Conservation (phyloP, 441 rosid genomes). For the Bocquillonia castaneifolia region DNA sequence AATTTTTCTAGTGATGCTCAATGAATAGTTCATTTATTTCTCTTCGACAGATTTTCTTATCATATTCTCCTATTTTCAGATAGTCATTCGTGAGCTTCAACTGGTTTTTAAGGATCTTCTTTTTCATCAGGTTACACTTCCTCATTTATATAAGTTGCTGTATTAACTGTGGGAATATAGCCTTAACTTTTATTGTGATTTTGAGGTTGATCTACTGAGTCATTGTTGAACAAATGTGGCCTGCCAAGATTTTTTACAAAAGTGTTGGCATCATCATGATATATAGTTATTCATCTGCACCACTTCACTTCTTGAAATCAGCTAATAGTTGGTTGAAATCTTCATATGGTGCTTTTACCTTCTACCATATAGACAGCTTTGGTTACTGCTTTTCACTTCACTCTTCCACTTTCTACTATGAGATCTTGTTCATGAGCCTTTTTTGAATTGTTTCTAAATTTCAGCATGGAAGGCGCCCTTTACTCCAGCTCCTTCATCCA, state of each 20-base stretch:
- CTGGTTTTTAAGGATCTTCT: slow-evolving; percentile 57
- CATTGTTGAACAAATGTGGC: neutral
- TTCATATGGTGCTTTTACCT: neutral
- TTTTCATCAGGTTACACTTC: slow-evolving; percentile 53
- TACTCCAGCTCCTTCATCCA: slow-evolving; percentile 87
- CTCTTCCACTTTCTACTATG: no score
- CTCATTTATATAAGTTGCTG: neutral
- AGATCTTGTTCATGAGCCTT: slow-evolving; percentile 11
- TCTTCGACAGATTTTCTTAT: slow-evolving; percentile 19
- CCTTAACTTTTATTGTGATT: neutral
- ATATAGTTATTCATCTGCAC: neutral
- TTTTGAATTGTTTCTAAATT: slow-evolving; percentile 23
- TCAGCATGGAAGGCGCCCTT: slow-evolving; percentile 70
- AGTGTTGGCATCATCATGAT: neutral
- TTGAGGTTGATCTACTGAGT: neutral
- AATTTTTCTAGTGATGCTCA: slow-evolving; percentile 19
- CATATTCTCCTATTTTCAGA: slow-evolving; percentile 36
- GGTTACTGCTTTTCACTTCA: neutral
- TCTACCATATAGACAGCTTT: neutral
- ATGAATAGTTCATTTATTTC: neutral
- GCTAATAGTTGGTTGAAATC: neutral
- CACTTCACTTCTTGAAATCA: neutral
- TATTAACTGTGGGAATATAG: neutral
- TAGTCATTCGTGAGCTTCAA: slow-evolving; percentile 70
- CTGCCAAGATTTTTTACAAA: neutral